phyloP scores from a whole-genome alignment of 176 grass and related monocot genomes.

The Eremochloa ophiuroides region DNA sequence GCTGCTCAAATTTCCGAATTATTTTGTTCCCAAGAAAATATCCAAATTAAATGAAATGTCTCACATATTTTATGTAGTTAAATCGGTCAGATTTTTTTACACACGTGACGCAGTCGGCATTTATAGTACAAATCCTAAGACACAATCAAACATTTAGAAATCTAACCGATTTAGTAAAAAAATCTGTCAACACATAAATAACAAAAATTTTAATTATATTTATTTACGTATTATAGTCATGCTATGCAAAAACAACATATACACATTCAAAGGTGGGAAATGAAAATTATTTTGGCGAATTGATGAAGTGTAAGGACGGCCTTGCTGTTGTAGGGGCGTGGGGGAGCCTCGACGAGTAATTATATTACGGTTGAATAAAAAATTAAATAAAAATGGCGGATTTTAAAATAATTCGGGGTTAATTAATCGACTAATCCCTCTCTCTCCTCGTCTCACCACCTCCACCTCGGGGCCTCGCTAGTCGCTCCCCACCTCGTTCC shows the following conservation, averaged over 20 bases:
- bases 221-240: no score
- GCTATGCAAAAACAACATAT: not conserved
- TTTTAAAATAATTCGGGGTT: not conserved
- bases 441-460: not conserved
- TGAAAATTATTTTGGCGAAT: not conserved
- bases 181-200: no score
- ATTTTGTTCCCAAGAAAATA: no score
- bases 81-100: no score
- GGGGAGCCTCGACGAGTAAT: not conserved
- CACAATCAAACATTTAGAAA: no score
- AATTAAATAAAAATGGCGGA: not conserved
- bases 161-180: no score
- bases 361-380: not conserved
- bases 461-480: not conserved
- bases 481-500: constrained; percentile 32
- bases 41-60: no score
- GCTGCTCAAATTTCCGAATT: not conserved
- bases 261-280: not conserved
- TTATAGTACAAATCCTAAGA: no score
- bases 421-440: constrained; percentile 25
- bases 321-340: not conserved
- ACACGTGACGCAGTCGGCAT: no score
- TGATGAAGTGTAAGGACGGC: not conserved
- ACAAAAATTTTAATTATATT: no score
- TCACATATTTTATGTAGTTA: no score